Base-by-base conservation (phyloP, 768 basidiomycete genomes). In the Mycena capillaripes region DNA sequence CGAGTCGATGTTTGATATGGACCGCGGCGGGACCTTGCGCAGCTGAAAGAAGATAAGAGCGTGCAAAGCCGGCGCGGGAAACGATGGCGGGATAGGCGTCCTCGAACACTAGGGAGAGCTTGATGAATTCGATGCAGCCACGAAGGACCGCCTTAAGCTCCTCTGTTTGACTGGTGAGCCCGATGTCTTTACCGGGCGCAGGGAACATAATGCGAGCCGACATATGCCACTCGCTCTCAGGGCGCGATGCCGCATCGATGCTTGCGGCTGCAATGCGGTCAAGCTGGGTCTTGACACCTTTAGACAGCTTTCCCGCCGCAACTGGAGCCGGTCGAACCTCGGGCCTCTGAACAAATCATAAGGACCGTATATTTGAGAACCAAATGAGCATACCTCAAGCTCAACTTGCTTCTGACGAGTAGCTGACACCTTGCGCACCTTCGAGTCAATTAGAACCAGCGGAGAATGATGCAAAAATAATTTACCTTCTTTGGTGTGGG, bases 271-370 rank as follows among this genome's bases (percentile, higher is more conserved):
- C 59, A 12, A 61, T 61, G 40, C 59, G 59, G 23, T 44, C 59
- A 61, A 61, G 59, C 59, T 61, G 59, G 59, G 59, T 46, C 40
- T 4, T 44, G 59, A 61, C 25, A 61, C 59, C 59, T 30, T 46
- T 61, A 30, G 59, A 60, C 58, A 44, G 58, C 38, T 44, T 44
- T 16, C 38, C 59, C 40, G 42, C 40, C 40, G 42, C 42, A 16
- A 40, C 36, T n/a, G 57, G 58, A 14, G 27, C 42, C 59, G 59
- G 59, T 21, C 59, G 59, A 23, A 61, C 59, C 42, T 61, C 59
- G 25, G 59, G 59, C 34, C 42, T 61, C 59, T 61, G n/a, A n/a
- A n/a, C n/a, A n/a, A n/a, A n/a, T n/a, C n/a, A 46, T 29, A 27
- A 44, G 5, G 59, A 46, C 4, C 2, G 4, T 40, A 60, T 17